Evolutionary conservation across 805 yeast species (phyloP).

Genomic region (Myxozyma melibiosi): DNA sequence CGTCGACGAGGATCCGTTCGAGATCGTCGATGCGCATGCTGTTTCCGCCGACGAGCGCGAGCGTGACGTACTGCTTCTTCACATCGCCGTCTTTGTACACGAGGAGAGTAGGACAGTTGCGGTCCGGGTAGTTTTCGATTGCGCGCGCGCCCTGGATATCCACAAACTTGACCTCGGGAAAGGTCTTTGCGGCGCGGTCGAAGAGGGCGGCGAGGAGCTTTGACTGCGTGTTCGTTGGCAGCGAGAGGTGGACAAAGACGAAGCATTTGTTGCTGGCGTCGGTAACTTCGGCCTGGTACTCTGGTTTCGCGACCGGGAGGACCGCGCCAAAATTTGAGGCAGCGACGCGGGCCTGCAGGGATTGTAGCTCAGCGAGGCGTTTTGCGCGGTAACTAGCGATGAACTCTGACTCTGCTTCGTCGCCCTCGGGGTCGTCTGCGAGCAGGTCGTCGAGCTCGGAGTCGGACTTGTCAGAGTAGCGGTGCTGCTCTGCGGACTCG

Average conservation of each 20-base stretch:
- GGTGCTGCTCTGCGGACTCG: constrained; percentile 73
- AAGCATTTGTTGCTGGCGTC: constrained; percentile 64
- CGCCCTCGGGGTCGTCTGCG: constrained; percentile 83
- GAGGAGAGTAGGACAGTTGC: constrained; percentile 87
- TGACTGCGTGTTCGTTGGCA: constrained; percentile 51
- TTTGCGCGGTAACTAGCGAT: constrained; percentile 73
- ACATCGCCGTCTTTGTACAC: constrained; percentile 80
- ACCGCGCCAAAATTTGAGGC: constrained; percentile 67
- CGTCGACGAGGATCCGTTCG: constrained; percentile 68
- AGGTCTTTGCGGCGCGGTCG: constrained; percentile 61
- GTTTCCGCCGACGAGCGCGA: constrained; percentile 82
- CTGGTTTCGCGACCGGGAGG: constrained; percentile 79
- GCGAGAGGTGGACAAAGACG: constrained; percentile 78
- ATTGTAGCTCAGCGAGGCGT: constrained; percentile 72
- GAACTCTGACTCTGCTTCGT: constrained; percentile 79
- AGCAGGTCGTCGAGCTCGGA: constrained; percentile 63
- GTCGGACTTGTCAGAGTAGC: constrained; percentile 29
- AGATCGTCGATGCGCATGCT: constrained; percentile 68
- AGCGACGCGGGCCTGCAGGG: constrained; percentile 44
- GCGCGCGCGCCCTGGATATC: constrained; percentile 92
- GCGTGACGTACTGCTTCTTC: constrained; percentile 75
- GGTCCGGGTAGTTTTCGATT: constrained; percentile 86
- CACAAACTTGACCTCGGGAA: constrained; percentile 82
- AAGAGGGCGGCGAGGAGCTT: constrained; percentile 67
- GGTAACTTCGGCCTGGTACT: constrained; percentile 83